These are phyloP conservation scores for Elongisporangium undulatum DNA, from an alignment of 352 stramenopile genomes.

Conservation along the genomic window DNA sequence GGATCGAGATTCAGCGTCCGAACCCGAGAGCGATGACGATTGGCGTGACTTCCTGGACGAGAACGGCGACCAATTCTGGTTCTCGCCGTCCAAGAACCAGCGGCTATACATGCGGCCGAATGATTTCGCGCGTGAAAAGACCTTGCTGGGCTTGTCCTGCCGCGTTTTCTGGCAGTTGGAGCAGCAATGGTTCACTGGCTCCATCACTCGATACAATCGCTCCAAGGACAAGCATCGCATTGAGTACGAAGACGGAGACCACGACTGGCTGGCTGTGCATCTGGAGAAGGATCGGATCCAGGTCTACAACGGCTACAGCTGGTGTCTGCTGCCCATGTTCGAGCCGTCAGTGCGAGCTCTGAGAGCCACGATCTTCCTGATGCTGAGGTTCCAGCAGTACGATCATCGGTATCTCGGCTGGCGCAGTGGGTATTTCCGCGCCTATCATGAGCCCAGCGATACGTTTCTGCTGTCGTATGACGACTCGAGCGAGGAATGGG, in stretches of 20 bases:
- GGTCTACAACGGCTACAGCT: conserved; percentile 65
- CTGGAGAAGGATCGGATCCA: conserved; percentile 42
- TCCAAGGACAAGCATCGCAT: conserved; percentile 65
- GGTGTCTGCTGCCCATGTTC: conserved; percentile 70
- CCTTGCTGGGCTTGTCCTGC: conserved; percentile 53
- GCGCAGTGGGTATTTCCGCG: conserved; percentile 37
- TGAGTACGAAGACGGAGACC: conserved; percentile 72
- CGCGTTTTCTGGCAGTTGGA: conserved; percentile 74
- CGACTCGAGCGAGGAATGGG: conserved; percentile 32
- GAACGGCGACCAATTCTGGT: conserved; percentile 68
- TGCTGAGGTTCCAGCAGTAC: conserved; percentile 46
- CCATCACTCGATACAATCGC: conserved; percentile 46
- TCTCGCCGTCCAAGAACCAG: conserved; percentile 65
- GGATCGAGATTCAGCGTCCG: conserved; percentile 68
- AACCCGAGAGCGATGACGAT: conserved; percentile 71
- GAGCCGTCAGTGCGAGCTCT: conserved; percentile 40
- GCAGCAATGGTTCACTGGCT: conserved; percentile 68
- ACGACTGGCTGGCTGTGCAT: conserved; percentile 62
- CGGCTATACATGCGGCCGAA: conserved; percentile 66
- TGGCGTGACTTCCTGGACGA: conserved; percentile 70
- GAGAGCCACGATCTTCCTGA: conserved; percentile 50
- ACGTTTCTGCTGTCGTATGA: conserved; percentile 58
- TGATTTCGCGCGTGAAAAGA: conserved; percentile 42
- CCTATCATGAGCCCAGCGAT: conserved; percentile 50
- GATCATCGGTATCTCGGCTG: conserved; percentile 42